These are phyloP conservation scores for Fusarium aywerte DNA, from an alignment of 2,329 filamentous ascomycete genomes.

Conservation along the genomic window DNA sequence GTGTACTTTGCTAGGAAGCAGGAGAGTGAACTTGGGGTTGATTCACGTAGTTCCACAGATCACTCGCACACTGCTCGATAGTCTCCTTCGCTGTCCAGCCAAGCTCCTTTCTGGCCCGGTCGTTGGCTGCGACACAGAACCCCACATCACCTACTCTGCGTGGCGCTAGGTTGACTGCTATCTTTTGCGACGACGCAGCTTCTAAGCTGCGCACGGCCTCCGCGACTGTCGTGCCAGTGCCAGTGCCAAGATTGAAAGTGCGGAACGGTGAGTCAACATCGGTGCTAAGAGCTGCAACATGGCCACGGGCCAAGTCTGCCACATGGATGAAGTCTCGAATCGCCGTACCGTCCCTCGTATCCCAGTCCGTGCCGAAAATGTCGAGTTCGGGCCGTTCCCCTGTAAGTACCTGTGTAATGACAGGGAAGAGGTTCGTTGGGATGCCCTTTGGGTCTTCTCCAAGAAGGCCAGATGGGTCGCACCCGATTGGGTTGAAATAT, in stretches of 20 bases:
- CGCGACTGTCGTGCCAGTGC: slow-evolving; percentile 57
- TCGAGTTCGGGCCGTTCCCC: slow-evolving; percentile 63
- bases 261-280: slow-evolving; percentile 50
- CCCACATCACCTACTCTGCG: slow-evolving; percentile 1
- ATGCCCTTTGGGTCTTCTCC: slow-evolving; percentile 72
- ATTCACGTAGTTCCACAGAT: slow-evolving; percentile 3
- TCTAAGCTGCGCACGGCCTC: slow-evolving; percentile 57
- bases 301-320: slow-evolving; percentile 70
- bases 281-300: slow-evolving; percentile 67
- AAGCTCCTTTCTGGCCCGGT: not conserved
- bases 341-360: slow-evolving; percentile 73
- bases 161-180: not conserved
- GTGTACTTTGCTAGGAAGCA: too few species aligned
- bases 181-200: slow-evolving; percentile 42
- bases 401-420: slow-evolving; percentile 70
- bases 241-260: slow-evolving; percentile 59
- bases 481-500: slow-evolving; percentile 76
- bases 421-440: slow-evolving; percentile 73
- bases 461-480: slow-evolving; percentile 70
- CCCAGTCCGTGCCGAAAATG: slow-evolving; percentile 73
- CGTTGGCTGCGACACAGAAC: slow-evolving; percentile 8
- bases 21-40: not conserved
- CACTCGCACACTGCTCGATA: not conserved
- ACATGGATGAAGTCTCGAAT: slow-evolving; percentile 76
- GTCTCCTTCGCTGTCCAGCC: slow-evolving; percentile 2